Evolutionary conservation across 345 rosid genomes (phyloP).

Genomic region (Excoecaria agallocha): DNA sequence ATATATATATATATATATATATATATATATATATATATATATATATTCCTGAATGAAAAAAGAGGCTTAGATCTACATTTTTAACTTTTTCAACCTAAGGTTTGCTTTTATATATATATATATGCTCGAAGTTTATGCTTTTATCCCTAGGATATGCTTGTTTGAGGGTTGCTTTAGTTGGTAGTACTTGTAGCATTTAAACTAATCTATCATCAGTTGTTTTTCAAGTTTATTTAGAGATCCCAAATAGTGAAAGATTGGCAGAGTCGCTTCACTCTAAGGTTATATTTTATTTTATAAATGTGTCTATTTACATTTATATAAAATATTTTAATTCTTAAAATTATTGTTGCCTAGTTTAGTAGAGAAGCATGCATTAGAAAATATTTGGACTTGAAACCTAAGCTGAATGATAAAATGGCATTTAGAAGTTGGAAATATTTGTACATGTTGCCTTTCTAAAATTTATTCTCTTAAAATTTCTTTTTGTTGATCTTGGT

Average conservation of each 20-base stretch:
- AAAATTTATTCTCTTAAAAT: too few relatives aligned
- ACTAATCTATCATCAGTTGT: not conserved
- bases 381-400: too few relatives aligned
- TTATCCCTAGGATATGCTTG: not conserved
- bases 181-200: not conserved
- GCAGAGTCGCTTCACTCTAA: conserved; percentile 80
- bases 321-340: not conserved
- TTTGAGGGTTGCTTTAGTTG: not conserved
- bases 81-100: not conserved
- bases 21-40: too few relatives aligned
- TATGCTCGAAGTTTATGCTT: not conserved
- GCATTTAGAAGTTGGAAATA: too few relatives aligned
- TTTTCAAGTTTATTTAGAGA: conserved; percentile 77
- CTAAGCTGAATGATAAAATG: too few relatives aligned
- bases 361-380: not conserved
- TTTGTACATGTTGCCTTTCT: too few relatives aligned
- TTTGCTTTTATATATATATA: too few relatives aligned
- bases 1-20: too few relatives aligned
- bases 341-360: not conserved
- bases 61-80: too few relatives aligned
- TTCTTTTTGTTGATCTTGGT: too few relatives aligned
- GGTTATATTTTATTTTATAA: conserved; percentile 36
- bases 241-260: too few relatives aligned
- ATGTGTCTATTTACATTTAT: not conserved
- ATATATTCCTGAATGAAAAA: too few relatives aligned